These are phyloP conservation scores for Dothideomycetidae sp. DNA, from an alignment of 2,329 filamentous ascomycete genomes.

Conservation along the genomic window DNA sequence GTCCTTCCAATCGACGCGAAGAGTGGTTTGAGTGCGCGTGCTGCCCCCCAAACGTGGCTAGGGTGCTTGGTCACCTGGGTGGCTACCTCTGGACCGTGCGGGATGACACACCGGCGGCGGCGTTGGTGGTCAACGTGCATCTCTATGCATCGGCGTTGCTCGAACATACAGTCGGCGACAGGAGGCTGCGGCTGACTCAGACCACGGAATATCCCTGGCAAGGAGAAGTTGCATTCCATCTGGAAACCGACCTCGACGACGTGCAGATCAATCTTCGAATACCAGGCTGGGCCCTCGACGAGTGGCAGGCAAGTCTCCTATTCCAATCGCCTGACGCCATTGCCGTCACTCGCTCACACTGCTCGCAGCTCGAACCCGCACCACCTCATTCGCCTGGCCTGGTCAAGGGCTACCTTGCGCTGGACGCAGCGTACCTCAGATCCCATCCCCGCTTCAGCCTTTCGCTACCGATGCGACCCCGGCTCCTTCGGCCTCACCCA, in stretches of 20 bases:
- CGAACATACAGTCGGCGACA: conserved; percentile 24
- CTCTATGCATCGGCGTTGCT: conserved; percentile 40
- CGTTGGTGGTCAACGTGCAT: conserved; percentile 37
- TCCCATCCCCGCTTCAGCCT: conserved; percentile 32
- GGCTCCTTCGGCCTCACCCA: conserved; percentile 40
- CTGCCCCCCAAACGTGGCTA: conserved; percentile 46
- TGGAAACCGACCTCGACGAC: conserved; percentile 23
- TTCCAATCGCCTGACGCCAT: too few relatives aligned
- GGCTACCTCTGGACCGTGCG: conserved; percentile 42
- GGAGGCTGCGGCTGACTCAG: conserved; percentile 32
- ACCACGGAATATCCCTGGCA: conserved; percentile 45
- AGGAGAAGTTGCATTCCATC: conserved; percentile 35
- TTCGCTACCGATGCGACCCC: conserved; percentile 32
- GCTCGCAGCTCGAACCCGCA: conserved; percentile 24
- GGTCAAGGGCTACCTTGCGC: conserved; percentile 36
- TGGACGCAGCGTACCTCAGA: conserved; percentile 29
- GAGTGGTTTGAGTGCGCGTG: conserved; percentile 48
- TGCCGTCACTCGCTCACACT: not conserved
- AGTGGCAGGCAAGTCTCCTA: conserved; percentile 18
- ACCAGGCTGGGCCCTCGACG: conserved; percentile 35
- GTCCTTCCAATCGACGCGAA: conserved; percentile 36
- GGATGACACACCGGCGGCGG: conserved; percentile 12
- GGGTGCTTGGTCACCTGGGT: conserved; percentile 42
- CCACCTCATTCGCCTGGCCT: conserved; percentile 19
- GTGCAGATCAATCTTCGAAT: conserved; percentile 38